Conservation (phyloP, 1,284 basidiomycete species). For the Athelia sp. region DNA sequence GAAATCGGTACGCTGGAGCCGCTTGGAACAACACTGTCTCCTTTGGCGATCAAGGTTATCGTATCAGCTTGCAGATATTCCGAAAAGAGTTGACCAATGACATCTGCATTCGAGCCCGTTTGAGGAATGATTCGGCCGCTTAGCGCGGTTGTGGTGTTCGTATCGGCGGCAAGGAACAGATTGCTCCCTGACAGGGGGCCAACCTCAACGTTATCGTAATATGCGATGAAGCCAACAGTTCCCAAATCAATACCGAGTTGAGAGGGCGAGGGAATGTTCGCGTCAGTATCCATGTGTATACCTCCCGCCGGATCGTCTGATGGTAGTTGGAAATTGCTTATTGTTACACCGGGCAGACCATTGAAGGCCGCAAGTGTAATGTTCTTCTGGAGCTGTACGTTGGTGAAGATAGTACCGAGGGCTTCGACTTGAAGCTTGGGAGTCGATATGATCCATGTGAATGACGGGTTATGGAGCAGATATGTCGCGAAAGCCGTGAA, state of each 20-base stretch:
- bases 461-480: conserved; percentile 61
- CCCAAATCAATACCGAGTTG: conserved; percentile 74
- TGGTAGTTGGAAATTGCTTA: conserved; percentile 66
- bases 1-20: conserved; percentile 45
- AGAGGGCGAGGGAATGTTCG: conserved; percentile 62
- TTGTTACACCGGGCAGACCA: conserved; percentile 60
- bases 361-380: conserved; percentile 73
- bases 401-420: conserved; percentile 66
- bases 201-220: conserved; percentile 47
- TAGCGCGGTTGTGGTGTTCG: conserved; percentile 49
- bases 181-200: conserved; percentile 47
- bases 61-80: conserved; percentile 65
- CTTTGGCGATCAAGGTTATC: conserved; percentile 55
- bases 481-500: conserved; percentile 71
- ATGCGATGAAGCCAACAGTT: conserved; percentile 61
- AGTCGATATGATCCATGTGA: conserved; percentile 72
- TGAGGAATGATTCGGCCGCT: conserved; percentile 63
- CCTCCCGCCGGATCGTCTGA: conserved; percentile 62
- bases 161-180: conserved; percentile 28
- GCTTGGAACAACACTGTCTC: conserved; percentile 58
- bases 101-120: conserved; percentile 45
- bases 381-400: conserved; percentile 59
- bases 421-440: conserved; percentile 58
- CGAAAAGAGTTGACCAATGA: conserved; percentile 61
- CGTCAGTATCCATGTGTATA: conserved; percentile 66